These are phyloP conservation scores for Medicago arabica DNA, from an alignment of 306 rosid genomes.

Conservation along the genomic window DNA sequence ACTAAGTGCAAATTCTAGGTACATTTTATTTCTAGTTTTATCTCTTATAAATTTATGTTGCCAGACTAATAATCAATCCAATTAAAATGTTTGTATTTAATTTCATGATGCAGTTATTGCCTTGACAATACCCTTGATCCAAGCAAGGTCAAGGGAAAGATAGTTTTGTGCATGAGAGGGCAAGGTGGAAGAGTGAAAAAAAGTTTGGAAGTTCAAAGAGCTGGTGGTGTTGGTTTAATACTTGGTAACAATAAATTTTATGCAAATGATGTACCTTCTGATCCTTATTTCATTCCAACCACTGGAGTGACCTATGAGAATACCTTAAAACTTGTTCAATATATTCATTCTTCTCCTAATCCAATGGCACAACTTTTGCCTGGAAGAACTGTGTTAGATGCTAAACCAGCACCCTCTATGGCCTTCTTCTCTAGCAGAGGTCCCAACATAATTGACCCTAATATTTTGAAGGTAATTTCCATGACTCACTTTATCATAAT, in stretches of 20 bases:
- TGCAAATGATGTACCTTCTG: conserved; percentile 65
- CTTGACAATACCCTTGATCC: conserved; percentile 66
- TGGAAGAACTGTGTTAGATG: conserved; percentile 59
- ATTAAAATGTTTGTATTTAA: background rate
- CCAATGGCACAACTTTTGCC: conserved; percentile 70
- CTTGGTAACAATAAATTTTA: conserved; percentile 56
- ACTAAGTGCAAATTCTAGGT: conserved; percentile 50
- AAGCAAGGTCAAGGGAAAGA: conserved; percentile 68
- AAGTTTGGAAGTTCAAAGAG: conserved; percentile 73
- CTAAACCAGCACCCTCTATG: conserved; percentile 86
- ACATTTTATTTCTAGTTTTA: conserved; percentile 1
- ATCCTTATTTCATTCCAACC: conserved; percentile 80
- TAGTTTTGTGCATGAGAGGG: conserved; percentile 85
- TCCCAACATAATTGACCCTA: conserved; percentile 80
- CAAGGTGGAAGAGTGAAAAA: conserved; percentile 58
- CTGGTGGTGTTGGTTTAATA: conserved; percentile 76
- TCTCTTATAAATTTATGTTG: background rate
- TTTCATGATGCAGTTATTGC: conserved; percentile 65
- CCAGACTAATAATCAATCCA: conserved; percentile 3
- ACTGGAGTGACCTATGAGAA: conserved; percentile 56
- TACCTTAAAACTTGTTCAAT: conserved; percentile 53
- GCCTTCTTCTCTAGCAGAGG: conserved; percentile 85
- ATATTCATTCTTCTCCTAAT: conserved; percentile 53
- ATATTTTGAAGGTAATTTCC: conserved; percentile 69
- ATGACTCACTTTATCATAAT: background rate